Percentiles rank a stretch among this genome's conserved stretches.
These are phyloP conservation scores for Ganoderma resinaceum DNA, from an alignment of 1,284 basidiomycete species.

Conservation along the genomic window DNA sequence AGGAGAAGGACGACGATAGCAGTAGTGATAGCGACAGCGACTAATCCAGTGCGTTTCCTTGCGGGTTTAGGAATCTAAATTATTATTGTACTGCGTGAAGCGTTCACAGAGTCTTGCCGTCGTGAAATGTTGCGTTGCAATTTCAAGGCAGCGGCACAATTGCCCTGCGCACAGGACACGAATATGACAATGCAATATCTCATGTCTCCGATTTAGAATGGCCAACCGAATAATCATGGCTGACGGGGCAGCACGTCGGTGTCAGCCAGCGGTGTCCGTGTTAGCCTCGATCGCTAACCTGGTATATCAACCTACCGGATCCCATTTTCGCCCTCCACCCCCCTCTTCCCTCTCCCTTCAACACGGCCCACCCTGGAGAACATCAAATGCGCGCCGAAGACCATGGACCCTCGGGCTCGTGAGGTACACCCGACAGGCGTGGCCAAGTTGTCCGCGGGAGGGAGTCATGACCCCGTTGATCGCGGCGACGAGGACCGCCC, in stretches of 20 bases:
- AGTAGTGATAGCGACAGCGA: slow-evolving; percentile 41
- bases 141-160: not conserved
- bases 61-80: slow-evolving; percentile 17
- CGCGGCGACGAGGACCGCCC: slow-evolving; percentile 7
- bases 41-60: slow-evolving; percentile 19
- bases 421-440: slow-evolving; percentile 8
- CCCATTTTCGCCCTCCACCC: not conserved
- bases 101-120: not conserved
- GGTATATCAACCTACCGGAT: not conserved
- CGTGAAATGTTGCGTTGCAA: not conserved
- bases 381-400: slow-evolving; percentile 11
- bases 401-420: not conserved
- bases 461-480: slow-evolving; percentile 15
- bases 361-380: not conserved
- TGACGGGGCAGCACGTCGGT: not conserved
- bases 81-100: slow-evolving; percentile 10
- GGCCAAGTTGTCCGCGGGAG: slow-evolving; percentile 12
- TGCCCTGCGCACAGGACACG: not conserved
- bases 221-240: not conserved
- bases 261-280: not conserved
- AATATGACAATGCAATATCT: not conserved
- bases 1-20: slow-evolving; percentile 48
- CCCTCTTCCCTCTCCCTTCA: not conserved
- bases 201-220: not conserved
- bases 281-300: not conserved